Conservation (phyloP, 2,329 filamentous ascomycete genomes). For the Teratosphaeriaceae sp. region DNA sequence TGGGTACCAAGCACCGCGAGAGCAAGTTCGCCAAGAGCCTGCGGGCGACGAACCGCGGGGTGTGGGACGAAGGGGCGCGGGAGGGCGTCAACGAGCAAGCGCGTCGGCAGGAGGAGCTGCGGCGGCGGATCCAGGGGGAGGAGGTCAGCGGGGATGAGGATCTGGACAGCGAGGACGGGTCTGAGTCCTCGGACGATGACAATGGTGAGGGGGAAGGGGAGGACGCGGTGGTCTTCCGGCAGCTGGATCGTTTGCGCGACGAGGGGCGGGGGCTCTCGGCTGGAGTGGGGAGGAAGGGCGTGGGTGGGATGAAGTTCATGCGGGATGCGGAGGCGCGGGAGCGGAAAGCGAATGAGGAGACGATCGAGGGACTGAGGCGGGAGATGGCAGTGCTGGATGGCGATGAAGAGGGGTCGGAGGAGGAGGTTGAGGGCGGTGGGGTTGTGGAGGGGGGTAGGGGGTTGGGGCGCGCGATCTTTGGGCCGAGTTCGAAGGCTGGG, state of each 20-base stretch:
- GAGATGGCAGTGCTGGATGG: slow-evolving; percentile 62
- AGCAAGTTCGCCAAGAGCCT: slow-evolving; percentile 89
- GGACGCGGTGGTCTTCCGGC: slow-evolving; percentile 33
- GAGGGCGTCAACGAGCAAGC: slow-evolving; percentile 74
- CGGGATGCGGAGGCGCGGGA: slow-evolving; percentile 73
- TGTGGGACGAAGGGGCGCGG: slow-evolving; percentile 84
- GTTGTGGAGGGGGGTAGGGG: too few species aligned
- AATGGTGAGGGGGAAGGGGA: slow-evolving; percentile 46
- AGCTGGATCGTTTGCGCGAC: slow-evolving; percentile 37
- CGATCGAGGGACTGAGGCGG: slow-evolving; percentile 50
- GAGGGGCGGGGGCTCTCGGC: slow-evolving; percentile 21
- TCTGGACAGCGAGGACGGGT: slow-evolving; percentile 45
- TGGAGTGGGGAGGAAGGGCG: slow-evolving; percentile 48
- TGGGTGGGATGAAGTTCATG: slow-evolving; percentile 93
- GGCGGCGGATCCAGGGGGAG: slow-evolving; percentile 70
- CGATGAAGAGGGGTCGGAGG: slow-evolving; percentile 41
- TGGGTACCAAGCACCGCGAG: slow-evolving; percentile 77
- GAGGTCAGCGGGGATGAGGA: slow-evolving; percentile 44
- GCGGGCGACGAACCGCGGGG: slow-evolving; percentile 69
- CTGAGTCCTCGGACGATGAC: slow-evolving; percentile 50
- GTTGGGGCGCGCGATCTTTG: slow-evolving; percentile 65
- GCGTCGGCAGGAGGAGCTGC: slow-evolving; percentile 72
- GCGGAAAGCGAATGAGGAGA: slow-evolving; percentile 73
- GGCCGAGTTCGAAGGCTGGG: slow-evolving; percentile 36
- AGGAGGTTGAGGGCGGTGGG: slow-evolving; percentile 49